These are phyloP conservation scores for Panaeolus papilionaceus DNA, from an alignment of 768 basidiomycete species.

Conservation along the genomic window DNA sequence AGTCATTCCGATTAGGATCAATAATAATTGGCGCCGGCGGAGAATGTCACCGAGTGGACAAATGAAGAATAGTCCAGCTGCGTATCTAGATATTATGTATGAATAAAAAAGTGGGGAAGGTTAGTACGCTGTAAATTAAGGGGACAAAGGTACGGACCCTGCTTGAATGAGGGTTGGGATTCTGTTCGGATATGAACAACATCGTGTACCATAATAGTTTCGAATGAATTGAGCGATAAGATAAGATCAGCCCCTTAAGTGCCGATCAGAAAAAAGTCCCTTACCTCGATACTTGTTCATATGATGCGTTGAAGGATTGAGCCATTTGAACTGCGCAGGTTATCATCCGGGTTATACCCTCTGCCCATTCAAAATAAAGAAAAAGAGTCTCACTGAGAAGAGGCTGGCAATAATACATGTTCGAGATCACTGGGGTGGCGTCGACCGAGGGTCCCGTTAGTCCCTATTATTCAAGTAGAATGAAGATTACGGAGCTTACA, in stretches of 20 bases:
- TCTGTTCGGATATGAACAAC: constrained; percentile 33
- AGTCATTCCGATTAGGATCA: constrained; percentile 59
- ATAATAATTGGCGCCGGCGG: constrained; percentile 71
- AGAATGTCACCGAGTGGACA: constrained; percentile 87
- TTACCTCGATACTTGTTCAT: constrained; percentile 28
- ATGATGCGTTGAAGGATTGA: constrained; percentile 27
- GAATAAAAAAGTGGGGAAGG: not conserved
- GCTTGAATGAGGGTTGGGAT: constrained; percentile 72
- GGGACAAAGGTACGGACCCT: constrained; percentile 46
- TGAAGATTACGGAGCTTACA: not conserved
- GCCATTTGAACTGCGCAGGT: constrained; percentile 45
- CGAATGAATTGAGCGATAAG: constrained; percentile 7
- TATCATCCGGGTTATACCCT: constrained; percentile 8
- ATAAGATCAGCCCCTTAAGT: constrained; percentile 2
- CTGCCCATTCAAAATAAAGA: not conserved
- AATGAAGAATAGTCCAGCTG: constrained; percentile 73
- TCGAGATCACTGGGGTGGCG: constrained; percentile 54
- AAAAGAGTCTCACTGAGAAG: constrained; percentile 60
- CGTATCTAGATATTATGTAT: constrained; percentile 53
- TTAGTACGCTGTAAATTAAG: constrained; percentile 12
- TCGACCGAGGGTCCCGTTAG: not conserved
- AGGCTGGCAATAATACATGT: constrained; percentile 84
- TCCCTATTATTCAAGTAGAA: not conserved
- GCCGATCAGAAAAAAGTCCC: not conserved
- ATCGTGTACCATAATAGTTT: not conserved